Evolutionary conservation across 2,329 filamentous ascomycete species (phyloP).

Genomic region (Chaetomium strumarium): DNA sequence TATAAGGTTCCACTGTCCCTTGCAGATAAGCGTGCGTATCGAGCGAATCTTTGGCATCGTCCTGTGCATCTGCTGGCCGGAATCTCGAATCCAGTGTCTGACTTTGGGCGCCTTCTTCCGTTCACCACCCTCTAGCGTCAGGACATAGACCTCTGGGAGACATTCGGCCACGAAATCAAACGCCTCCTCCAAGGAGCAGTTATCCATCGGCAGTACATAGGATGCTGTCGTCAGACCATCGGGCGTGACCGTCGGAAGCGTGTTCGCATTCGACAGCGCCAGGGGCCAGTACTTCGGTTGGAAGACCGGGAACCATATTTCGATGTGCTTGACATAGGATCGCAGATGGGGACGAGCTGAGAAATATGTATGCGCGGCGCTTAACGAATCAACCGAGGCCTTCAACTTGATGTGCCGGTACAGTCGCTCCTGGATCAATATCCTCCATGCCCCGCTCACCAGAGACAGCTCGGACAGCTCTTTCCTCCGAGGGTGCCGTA

Average conservation of each 20-base stretch:
- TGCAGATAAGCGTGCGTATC: constrained; percentile 63
- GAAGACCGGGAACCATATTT: constrained; percentile 74
- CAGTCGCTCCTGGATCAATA: constrained; percentile 63
- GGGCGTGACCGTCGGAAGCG: constrained; percentile 47
- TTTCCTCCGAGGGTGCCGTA: constrained; percentile 61
- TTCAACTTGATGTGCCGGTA: constrained; percentile 73
- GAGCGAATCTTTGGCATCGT: constrained; percentile 39
- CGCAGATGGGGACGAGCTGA: constrained; percentile 51
- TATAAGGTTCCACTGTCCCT: constrained; percentile 73
- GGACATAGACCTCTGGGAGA: constrained; percentile 56
- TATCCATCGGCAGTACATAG: constrained; percentile 56
- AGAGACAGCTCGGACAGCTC: constrained; percentile 62
- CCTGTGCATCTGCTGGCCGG: constrained; percentile 13
- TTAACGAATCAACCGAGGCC: constrained; percentile 58
- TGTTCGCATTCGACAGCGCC: constrained; percentile 38
- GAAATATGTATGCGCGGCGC: constrained; percentile 58
- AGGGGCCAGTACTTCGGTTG: constrained; percentile 47
- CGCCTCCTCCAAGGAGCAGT: constrained; percentile 64
- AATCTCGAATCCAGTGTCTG: constrained; percentile 41
- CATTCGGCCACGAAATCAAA: constrained; percentile 56
- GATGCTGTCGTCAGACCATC: constrained; percentile 52
- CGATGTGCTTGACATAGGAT: constrained; percentile 62
- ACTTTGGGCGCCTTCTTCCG: constrained; percentile 69
- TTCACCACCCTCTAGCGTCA: constrained; percentile 72
- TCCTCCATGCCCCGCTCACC: constrained; percentile 58